phyloP scores from a whole-genome alignment of 148 eudicot genomes.

The Vaccinium macrocarpon region DNA sequence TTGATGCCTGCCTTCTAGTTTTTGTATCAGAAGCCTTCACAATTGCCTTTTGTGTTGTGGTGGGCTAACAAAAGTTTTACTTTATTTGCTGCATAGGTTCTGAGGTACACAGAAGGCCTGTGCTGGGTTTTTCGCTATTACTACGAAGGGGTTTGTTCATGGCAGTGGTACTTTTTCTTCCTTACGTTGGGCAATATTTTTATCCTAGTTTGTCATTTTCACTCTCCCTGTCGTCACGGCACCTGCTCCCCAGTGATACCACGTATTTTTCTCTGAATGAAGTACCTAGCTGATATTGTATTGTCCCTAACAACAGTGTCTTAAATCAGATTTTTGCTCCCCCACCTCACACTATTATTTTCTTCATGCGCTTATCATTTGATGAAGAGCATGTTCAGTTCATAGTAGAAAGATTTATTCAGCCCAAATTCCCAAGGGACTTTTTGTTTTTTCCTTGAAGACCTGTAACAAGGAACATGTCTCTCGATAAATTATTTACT shows the following conservation, averaged over 20 bases:
- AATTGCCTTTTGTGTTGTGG: not conserved
- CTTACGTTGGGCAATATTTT: not conserved
- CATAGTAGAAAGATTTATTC: not conserved
- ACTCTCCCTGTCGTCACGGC: not conserved
- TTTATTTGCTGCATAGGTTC: conserved; percentile 45
- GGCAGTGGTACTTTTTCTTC: conserved; percentile 65
- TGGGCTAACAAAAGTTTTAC: not conserved
- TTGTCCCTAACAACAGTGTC: not conserved
- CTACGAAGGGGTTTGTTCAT: conserved; percentile 98
- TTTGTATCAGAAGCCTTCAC: not conserved
- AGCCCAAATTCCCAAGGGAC: not conserved
- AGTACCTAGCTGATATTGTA: not conserved
- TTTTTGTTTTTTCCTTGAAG: not conserved
- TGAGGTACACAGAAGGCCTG: conserved; percentile 81
- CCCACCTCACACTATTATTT: not conserved
- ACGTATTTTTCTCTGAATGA: not conserved
- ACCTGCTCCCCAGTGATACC: not conserved
- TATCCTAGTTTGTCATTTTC: not conserved
- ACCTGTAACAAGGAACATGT: not conserved
- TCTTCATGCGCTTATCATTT: not conserved
- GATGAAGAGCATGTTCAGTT: not conserved
- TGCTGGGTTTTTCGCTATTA: conserved; percentile 99
- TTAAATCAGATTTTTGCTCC: not conserved
- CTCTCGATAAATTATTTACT: not conserved
- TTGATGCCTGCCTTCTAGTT: not conserved